Base-by-base conservation (phyloP, 2,329 filamentous ascomycete genomes). In the Ascochyta koolunga region DNA sequence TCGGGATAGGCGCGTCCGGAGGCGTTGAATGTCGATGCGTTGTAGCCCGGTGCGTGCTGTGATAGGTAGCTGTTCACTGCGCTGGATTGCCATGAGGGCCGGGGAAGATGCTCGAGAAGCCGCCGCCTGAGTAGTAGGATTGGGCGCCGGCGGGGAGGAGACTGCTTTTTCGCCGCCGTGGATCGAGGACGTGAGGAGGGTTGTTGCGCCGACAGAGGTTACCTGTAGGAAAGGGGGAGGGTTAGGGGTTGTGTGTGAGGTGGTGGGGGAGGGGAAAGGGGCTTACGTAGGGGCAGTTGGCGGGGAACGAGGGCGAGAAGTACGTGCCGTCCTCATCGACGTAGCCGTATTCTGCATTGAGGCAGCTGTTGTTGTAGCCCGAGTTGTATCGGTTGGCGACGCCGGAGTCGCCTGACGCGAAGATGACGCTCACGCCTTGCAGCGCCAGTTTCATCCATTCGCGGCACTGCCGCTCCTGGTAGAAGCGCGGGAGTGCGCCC, bases 221-320 rank as follows among this genome's bases (percentile, higher is more conserved):
- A 64, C 54, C 53, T 60, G 22, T n/a, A n/a, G n/a, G n/a, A n/a
- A n/a, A n/a, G 18, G 9, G 19, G n/a, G 5, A 8, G 7, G 27
- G 16, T 56, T 4, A 45, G n/a, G n/a, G n/a, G n/a, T n/a, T n/a
- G 39, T 39, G 43, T 13, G 11, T 21, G 11, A 11, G n/a, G 18
- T n/a, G 16, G 13, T 4, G 3, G 5, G 9, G n/a, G n/a, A n/a
- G n/a, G n/a, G n/a, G n/a, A n/a, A n/a, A n/a, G n/a, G n/a, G n/a
- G n/a, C 45, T 42, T 3, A 89, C 82, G 70, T 83, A 89, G 0
- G 86, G 87, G 59, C 87, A 90, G 1, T 81, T 81, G 0, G 81
- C 82, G 0, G 87, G 87, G 69, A 89, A 89, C 1, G 79, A 81
- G 1, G 85, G 80, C 24, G 85, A 76, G 60, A 86, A 84, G 1